Evolutionary conservation across 2,329 filamentous ascomycete genomes (phyloP).

Genomic region (Fusarium austroafricanum): DNA sequence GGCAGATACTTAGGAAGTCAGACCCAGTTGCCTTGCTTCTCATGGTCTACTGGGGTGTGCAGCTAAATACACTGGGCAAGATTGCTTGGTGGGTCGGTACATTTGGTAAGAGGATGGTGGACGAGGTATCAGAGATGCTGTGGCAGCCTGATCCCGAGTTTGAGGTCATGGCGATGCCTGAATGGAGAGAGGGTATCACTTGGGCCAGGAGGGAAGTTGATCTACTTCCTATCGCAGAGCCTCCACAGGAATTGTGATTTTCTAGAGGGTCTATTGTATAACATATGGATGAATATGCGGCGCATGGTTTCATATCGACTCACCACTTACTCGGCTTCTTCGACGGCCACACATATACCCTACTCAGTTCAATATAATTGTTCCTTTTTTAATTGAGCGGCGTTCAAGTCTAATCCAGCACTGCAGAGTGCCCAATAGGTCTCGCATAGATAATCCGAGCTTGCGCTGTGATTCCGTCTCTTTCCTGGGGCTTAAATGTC

Average conservation of each 20-base stretch:
- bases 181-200: slow-evolving; percentile 35
- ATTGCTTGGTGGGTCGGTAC: slow-evolving; percentile 44
- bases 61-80: slow-evolving; percentile 44
- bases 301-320: not conserved
- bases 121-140: slow-evolving; percentile 34
- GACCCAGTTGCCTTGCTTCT: slow-evolving; percentile 54
- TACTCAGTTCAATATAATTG: not conserved
- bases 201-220: slow-evolving; percentile 40
- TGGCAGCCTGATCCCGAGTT: not conserved
- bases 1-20: slow-evolving; percentile 43
- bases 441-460: not conserved
- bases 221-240: not conserved
- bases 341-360: not conserved
- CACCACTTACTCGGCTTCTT: not conserved
- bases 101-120: slow-evolving; percentile 39
- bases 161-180: slow-evolving; percentile 9
- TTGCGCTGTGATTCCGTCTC: not conserved
- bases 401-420: not conserved
- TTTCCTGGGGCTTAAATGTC: not conserved
- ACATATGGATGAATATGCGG: not conserved
- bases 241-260: not conserved
- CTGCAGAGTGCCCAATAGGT: not conserved
- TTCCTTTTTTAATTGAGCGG: not conserved
- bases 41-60: slow-evolving; percentile 53
- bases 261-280: not conserved